A percentile compares a stretch with the other conserved stretches of the same genome.
Evolutionary conservation across 2,329 filamentous ascomycete genomes (phyloP).

Genomic region (Beauveria varroae): DNA sequence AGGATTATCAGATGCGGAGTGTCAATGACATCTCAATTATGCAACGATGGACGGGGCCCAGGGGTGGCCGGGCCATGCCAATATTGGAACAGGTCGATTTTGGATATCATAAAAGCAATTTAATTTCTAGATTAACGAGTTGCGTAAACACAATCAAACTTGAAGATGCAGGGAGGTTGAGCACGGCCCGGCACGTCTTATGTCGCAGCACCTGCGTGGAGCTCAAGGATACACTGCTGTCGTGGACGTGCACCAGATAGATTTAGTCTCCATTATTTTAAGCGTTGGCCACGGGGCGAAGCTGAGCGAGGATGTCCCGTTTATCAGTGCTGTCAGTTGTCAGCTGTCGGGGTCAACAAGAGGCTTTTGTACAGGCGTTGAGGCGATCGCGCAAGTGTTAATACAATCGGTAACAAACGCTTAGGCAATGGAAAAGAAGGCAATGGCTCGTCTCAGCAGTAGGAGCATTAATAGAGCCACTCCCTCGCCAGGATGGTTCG

Average conservation of each 20-base stretch:
- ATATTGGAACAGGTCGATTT: neutral
- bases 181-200: neutral
- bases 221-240: neutral
- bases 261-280: neutral
- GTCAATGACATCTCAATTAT: neutral
- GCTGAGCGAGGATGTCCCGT: neutral
- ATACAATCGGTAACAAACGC: neutral
- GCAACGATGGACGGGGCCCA: neutral
- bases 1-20: too few relatives aligned
- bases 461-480: neutral
- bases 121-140: neutral
- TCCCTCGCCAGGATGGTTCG: slow-evolving; percentile 7
- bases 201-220: neutral
- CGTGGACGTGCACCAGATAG: neutral
- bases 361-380: neutral
- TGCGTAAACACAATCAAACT: neutral
- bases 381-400: neutral
- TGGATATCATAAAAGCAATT: neutral
- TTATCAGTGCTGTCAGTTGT: neutral
- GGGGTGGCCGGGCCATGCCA: neutral
- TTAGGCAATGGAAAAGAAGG: neutral
- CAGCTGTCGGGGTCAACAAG: neutral
- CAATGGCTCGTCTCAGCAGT: neutral
- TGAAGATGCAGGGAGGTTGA: neutral
- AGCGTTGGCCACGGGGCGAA: neutral